These are phyloP conservation scores for Mentha longifolia DNA, from an alignment of 257 asterid genomes.

Conservation along the genomic window DNA sequence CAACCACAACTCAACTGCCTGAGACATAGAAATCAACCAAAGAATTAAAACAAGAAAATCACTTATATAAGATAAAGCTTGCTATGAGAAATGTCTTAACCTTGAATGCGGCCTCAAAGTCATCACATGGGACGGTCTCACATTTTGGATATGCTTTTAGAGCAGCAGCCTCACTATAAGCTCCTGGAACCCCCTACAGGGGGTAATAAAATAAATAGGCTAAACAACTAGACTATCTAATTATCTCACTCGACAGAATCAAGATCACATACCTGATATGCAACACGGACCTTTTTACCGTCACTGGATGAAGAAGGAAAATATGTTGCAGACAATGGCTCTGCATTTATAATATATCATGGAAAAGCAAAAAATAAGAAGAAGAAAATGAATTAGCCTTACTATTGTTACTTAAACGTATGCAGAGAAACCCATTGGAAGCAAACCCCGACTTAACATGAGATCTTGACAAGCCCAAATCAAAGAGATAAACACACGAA, in stretches of 20 bases:
- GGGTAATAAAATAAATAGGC: constrained; percentile 21
- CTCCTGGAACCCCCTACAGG: constrained; percentile 81
- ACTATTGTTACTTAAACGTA: neutral
- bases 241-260: neutral
- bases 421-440: neutral
- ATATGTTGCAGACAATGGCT: constrained; percentile 76
- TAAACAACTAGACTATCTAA: neutral
- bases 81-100: constrained; percentile 39
- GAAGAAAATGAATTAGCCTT: constrained; percentile 14
- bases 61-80: constrained; percentile 5
- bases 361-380: constrained; percentile 12
- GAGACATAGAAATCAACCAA: constrained; percentile 31
- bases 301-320: constrained; percentile 38
- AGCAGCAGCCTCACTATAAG: constrained; percentile 95
- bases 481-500: neutral
- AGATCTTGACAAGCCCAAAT: neutral
- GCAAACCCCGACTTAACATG: neutral
- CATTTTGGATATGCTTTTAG: constrained; percentile 87
- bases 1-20: constrained; percentile 98
- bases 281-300: constrained; percentile 73
- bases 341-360: constrained; percentile 45
- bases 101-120: constrained; percentile 88
- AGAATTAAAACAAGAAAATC: constrained; percentile 9
- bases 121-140: constrained; percentile 94
- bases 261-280: constrained; percentile 74